Conservation (phyloP, 2,329 filamentous ascomycete species). For the Claviceps arundinis region DNA sequence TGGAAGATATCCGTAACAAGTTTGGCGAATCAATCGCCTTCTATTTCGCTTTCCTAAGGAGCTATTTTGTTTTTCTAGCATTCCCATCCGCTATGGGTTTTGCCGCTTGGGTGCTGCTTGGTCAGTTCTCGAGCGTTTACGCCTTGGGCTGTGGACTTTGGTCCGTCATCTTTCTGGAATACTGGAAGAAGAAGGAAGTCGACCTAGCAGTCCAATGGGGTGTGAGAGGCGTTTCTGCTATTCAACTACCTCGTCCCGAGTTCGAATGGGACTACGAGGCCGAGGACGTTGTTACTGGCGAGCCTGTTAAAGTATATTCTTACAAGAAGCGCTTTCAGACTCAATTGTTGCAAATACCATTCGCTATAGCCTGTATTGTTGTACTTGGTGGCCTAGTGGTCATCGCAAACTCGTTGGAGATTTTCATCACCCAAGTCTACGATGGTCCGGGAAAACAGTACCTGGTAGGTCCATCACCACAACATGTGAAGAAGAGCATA, state of each 20-base stretch:
- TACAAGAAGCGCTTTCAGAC: slow-evolving; percentile 59
- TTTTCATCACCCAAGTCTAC: slow-evolving; percentile 93
- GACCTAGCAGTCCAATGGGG: slow-evolving; percentile 83
- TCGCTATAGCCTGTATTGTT: slow-evolving; percentile 59
- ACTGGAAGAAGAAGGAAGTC: slow-evolving; percentile 86
- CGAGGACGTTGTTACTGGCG: slow-evolving; percentile 70
- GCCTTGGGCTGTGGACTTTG: slow-evolving; percentile 70
- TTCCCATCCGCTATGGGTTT: slow-evolving; percentile 70
- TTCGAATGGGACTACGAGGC: slow-evolving; percentile 69
- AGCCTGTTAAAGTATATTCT: slow-evolving; percentile 63
- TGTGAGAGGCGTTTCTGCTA: slow-evolving; percentile 68
- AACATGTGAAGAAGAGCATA: too few species aligned
- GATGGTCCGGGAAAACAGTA: slow-evolving; percentile 76
- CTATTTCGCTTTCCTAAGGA: slow-evolving; percentile 89
- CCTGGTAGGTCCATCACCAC: slow-evolving; percentile 41
- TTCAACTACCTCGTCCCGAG: slow-evolving; percentile 64
- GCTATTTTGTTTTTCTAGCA: slow-evolving; percentile 77
- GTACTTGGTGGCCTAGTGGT: slow-evolving; percentile 73
- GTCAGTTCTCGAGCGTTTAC: slow-evolving; percentile 72
- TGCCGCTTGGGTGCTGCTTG: slow-evolving; percentile 67
- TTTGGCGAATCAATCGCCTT: slow-evolving; percentile 81
- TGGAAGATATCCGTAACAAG: slow-evolving; percentile 62
- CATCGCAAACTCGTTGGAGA: slow-evolving; percentile 80
- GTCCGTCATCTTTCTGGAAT: slow-evolving; percentile 83
- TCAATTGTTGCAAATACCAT: slow-evolving; percentile 73